phyloP scores from a whole-genome alignment of 306 rosid species.

The Amphicarpaea edgeworthii region DNA sequence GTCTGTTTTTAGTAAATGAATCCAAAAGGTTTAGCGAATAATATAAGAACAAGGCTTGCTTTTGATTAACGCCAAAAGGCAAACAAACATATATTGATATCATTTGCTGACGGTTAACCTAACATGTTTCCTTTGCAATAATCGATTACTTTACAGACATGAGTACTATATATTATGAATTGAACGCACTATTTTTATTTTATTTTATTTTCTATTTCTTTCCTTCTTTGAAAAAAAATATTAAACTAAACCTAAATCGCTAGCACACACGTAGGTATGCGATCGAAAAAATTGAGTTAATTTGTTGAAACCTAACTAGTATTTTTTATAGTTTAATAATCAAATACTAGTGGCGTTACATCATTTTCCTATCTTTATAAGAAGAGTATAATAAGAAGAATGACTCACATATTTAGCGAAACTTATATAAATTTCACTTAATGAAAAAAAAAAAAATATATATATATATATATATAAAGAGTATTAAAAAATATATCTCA shows the following conservation, averaged over 20 bases:
- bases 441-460: too few relatives aligned
- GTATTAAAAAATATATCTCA: too few relatives aligned
- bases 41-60: conserved; percentile 26
- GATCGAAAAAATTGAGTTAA: not conserved
- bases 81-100: conserved; percentile 36
- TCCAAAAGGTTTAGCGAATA: conserved; percentile 1
- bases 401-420: not conserved
- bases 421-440: too few relatives aligned
- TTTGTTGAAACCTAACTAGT: not conserved
- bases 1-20: not conserved
- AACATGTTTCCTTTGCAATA: conserved; percentile 15
- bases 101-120: conserved; percentile 12
- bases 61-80: conserved; percentile 49
- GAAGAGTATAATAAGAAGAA: not conserved
- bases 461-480: too few relatives aligned
- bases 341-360: not conserved
- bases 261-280: too few relatives aligned
- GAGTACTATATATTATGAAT: not conserved
- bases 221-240: too few relatives aligned
- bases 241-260: too few relatives aligned
- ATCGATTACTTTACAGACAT: conserved; percentile 1
- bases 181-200: not conserved
- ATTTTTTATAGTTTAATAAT: not conserved
- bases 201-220: not conserved
- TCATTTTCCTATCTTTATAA: not conserved